These are phyloP conservation scores for Melampsora occidentalis DNA, from an alignment of 1,284 basidiomycete genomes.

Conservation along the genomic window DNA sequence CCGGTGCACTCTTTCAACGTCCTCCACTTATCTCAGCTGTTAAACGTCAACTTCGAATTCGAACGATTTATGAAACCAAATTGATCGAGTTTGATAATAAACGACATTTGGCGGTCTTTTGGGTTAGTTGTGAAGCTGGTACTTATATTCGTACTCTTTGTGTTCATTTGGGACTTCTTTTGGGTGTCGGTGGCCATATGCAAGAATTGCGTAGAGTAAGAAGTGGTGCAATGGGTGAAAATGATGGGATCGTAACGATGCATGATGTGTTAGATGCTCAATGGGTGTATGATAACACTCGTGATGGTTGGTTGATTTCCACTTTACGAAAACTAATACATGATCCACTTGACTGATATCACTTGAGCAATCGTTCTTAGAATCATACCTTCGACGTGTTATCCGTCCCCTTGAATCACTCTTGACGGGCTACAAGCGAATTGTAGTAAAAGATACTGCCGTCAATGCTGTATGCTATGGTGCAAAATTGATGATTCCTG, in stretches of 20 bases:
- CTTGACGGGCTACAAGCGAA: constrained; percentile 93
- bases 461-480: constrained; percentile 99
- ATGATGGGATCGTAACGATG: constrained; percentile 99
- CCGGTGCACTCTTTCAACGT: constrained; percentile 97
- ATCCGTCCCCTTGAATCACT: constrained; percentile 93
- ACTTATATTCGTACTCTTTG: constrained; percentile 98
- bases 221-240: constrained; percentile 93
- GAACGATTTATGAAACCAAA: constrained; percentile 95
- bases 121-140: constrained; percentile 97
- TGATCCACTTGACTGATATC: background rate
- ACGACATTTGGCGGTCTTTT: constrained; percentile 93
- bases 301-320: constrained; percentile 68
- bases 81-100: constrained; percentile 97
- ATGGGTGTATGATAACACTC: constrained; percentile 98
- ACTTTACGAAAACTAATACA: background rate
- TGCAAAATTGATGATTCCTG: constrained; percentile 99
- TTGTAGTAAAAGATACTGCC: constrained; percentile 98
- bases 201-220: constrained; percentile 94
- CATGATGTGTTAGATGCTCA: constrained; percentile 99
- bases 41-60: constrained; percentile 94
- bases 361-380: constrained; percentile 56
- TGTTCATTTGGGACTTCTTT: constrained; percentile 88
- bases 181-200: constrained; percentile 99
- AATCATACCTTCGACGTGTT: constrained; percentile 91
- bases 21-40: constrained; percentile 98